Conservation (phyloP, 2,329 filamentous ascomycete genomes). For the Pseudogymnoascus sp. region DNA sequence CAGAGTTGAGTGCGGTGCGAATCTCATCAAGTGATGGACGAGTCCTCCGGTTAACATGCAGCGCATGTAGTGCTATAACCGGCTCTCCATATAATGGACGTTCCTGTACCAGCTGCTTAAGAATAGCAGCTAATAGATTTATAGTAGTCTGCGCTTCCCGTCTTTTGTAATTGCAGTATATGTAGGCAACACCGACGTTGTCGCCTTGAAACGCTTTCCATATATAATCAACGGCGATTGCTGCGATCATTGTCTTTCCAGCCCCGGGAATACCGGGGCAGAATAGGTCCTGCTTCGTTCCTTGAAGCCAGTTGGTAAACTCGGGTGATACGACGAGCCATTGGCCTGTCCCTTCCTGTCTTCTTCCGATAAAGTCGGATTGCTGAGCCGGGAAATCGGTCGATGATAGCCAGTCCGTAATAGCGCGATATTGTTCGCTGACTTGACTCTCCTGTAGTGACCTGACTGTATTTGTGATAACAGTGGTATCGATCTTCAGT, state of each 20-base stretch:
- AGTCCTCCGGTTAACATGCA: not conserved
- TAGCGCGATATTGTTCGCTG: not conserved
- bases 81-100: not conserved
- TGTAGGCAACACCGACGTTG: conserved; percentile 25
- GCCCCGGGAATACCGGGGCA: conserved; percentile 11
- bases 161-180: conserved; percentile 29
- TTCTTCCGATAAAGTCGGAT: conserved; percentile 28
- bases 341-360: conserved; percentile 25
- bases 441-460: not conserved
- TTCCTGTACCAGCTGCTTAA: conserved; percentile 23
- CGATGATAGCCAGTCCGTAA: conserved; percentile 31
- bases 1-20: conserved; percentile 11
- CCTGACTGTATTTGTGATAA: not conserved
- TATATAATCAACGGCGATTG: not conserved
- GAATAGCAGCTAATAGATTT: conserved; percentile 18
- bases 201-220: not conserved
- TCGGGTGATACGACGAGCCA: conserved; percentile 13
- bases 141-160: conserved; percentile 21
- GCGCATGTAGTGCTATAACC: not conserved
- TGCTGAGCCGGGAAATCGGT: conserved; percentile 32
- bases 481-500: not conserved
- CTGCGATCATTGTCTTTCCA: not conserved
- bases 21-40: conserved; percentile 12
- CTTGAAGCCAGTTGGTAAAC: conserved; percentile 9
- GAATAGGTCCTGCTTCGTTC: conserved; percentile 8